A percentile compares a stretch with the other conserved stretches of the same genome.
Evolutionary conservation across 257 asterid species (phyloP).

Genomic region (Coffea eugenioides): DNA sequence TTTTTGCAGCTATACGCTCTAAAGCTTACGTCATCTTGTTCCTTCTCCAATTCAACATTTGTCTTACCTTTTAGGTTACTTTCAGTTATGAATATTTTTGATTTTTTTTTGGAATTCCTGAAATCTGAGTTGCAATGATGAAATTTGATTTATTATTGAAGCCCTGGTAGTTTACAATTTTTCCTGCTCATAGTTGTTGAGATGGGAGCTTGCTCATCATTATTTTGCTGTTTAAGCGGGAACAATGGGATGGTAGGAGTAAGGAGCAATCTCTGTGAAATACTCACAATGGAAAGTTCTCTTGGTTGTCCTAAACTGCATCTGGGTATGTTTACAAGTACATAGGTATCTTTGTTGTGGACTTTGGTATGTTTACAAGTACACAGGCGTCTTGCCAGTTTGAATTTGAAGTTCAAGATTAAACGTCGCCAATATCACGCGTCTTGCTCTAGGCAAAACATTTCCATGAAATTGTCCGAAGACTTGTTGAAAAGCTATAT

Average conservation of each 20-base stretch:
- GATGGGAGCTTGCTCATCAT: background rate
- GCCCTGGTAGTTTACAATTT: background rate
- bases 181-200: background rate
- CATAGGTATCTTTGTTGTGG: background rate
- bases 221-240: background rate
- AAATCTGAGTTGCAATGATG: conserved; percentile 2
- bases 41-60: background rate
- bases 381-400: background rate
- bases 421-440: no score
- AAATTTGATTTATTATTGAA: background rate
- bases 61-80: background rate
- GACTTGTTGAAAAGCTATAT: background rate
- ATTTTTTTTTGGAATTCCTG: background rate
- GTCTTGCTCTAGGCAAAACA: no score
- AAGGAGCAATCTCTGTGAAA: background rate
- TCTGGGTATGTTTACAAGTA: no score
- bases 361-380: background rate
- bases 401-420: background rate
- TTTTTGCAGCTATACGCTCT: background rate
- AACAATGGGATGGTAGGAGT: background rate
- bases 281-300: background rate
- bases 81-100: background rate
- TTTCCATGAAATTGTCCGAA: background rate
- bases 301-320: background rate
- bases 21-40: background rate